A percentile compares a stretch with the other conserved stretches of the same genome.
Evolutionary conservation across 2,329 filamentous ascomycete species (phyloP).

Genomic region (Stenocarpella maydis): DNA sequence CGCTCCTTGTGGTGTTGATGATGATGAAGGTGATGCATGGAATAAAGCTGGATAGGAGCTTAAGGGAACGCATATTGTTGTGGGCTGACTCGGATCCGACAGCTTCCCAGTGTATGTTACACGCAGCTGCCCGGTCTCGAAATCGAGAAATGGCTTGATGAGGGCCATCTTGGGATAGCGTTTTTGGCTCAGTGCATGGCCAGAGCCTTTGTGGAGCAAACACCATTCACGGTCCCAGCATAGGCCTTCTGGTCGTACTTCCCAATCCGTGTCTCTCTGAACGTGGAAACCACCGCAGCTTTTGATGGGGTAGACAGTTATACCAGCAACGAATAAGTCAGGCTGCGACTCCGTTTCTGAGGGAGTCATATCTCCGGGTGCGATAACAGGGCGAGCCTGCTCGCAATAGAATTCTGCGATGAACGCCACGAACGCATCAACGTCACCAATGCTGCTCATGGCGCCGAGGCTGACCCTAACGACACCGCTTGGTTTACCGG

Average conservation of each 20-base stretch:
- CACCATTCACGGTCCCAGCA: conserved; percentile 98
- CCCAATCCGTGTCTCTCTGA: conserved; percentile 72
- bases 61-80: conserved; percentile 65
- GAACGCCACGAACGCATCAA: conserved; percentile 76
- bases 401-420: conserved; percentile 71
- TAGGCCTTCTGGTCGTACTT: conserved; percentile 81
- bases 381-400: not conserved
- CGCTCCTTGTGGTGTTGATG: conserved; percentile 47
- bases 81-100: conserved; percentile 35
- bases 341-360: not conserved
- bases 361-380: not conserved
- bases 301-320: conserved; percentile 90
- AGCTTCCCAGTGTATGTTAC: conserved; percentile 59
- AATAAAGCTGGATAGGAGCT: conserved; percentile 72
- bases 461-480: conserved; percentile 87
- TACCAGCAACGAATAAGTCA: conserved; percentile 64
- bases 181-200: conserved; percentile 88
- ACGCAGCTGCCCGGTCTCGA: conserved; percentile 70
- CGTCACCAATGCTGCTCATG: conserved; percentile 83
- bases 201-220: conserved; percentile 85
- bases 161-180: conserved; percentile 87
- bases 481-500: conserved; percentile 87
- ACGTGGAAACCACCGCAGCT: conserved; percentile 85
- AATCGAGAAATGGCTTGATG: conserved; percentile 77
- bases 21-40: conserved; percentile 44